Base-by-base conservation (phyloP, 495 filamentous ascomycete genomes). In the Aspergillus cristatus region DNA sequence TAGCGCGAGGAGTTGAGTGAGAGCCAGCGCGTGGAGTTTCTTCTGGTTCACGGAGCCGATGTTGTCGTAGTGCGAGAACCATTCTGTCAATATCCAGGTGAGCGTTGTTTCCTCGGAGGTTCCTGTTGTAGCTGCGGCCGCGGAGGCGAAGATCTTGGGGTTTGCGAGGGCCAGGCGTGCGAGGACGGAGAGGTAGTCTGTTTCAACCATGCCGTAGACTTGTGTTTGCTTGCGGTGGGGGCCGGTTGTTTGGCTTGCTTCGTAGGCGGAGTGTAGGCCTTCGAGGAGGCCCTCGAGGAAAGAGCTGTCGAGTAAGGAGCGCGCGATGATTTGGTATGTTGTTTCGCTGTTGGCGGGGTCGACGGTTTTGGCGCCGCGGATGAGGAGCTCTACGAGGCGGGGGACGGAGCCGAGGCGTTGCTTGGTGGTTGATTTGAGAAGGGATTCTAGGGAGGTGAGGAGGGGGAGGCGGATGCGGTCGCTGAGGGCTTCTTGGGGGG, bases 31-130 rank as follows among this genome's bases (percentile, higher is more conserved):
- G 45, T 81, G 83, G 8, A 96, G 70, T 59, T 98, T 98, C 59
- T 83, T 76, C 29, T 79, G 72, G 22, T 72, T 76, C 3, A 75
- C 65, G 55, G 86, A 78, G 28, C 74, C 78, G 56, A 93, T 86
- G 54, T 75, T 81, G 49, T 91, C 84, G 48, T 93, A 85, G 47
- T 89, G 81, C 25, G 62, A 58, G 62, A 96, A 94, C 91, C 91
- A 98, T 57, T 93, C 87, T 1, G 71, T 66, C 28, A 86, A 58
- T 18, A 97, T 67, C 88, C 87, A 94, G 13, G 62, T 54, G 29
- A 80, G 59, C 43, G 70, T 73, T 17, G 72, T 63, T 25, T 79
- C 70, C 34, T 63, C 49, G 2, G 55, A 32, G n/a, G 65, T 48
- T 7, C 50, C 43, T 20, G 61, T 56, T 0, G 65, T 60, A 7